phyloP scores from a whole-genome alignment of 2,329 filamentous ascomycete species.

The Sporothrix schenckii region DNA sequence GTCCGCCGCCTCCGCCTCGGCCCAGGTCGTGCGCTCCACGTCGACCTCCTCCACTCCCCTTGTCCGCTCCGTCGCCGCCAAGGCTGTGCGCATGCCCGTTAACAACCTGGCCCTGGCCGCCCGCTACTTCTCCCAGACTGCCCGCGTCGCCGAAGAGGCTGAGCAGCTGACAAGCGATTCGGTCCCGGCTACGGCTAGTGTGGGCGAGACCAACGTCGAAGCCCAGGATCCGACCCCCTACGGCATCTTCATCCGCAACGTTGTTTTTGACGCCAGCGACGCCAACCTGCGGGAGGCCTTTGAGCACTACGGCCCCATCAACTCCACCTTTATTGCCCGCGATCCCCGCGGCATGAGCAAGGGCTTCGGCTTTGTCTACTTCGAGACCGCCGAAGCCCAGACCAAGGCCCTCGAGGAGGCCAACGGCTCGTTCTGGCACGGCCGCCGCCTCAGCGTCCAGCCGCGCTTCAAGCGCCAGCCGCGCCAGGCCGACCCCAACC shows the following conservation, averaged over 20 bases:
- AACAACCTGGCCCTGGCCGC: constrained; percentile 33
- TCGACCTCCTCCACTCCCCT: constrained; percentile 38
- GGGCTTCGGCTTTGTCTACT: constrained; percentile 45
- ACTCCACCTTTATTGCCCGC: constrained; percentile 39
- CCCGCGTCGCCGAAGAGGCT: not conserved
- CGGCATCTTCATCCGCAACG: constrained; percentile 43
- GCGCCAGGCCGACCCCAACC: not conserved
- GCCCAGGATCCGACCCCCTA: constrained; percentile 34
- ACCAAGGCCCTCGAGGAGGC: constrained; percentile 40
- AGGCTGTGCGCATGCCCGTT: constrained; percentile 30
- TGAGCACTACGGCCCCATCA: constrained; percentile 42
- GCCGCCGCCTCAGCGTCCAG: constrained; percentile 42
- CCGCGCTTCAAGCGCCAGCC: constrained; percentile 31
- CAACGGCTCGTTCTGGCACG: constrained; percentile 47
- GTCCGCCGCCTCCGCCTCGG: constrained; percentile 42
- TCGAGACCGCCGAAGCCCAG: constrained; percentile 36
- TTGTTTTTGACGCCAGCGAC: constrained; percentile 45
- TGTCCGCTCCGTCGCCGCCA: constrained; percentile 38
- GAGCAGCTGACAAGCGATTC: not conserved
- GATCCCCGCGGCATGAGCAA: constrained; percentile 42
- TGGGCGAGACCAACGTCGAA: not conserved
- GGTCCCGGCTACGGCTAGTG: not conserved
- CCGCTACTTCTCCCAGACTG: constrained; percentile 42
- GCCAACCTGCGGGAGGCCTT: constrained; percentile 43
- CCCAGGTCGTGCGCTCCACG: constrained; percentile 36